Conservation (phyloP, 768 basidiomycete genomes). For the Cystofilobasidium ferigula region DNA sequence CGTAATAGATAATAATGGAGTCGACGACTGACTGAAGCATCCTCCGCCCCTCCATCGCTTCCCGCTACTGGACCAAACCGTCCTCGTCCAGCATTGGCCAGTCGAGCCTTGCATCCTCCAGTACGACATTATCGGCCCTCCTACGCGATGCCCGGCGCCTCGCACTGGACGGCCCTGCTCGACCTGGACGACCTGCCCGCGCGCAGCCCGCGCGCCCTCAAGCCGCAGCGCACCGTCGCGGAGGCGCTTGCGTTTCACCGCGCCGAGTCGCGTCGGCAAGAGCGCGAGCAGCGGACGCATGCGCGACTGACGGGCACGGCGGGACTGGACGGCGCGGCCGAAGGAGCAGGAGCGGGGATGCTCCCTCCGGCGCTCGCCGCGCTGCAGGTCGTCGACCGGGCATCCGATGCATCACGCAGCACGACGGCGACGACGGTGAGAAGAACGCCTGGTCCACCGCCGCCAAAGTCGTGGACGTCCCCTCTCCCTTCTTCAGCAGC, state of each 20-base stretch:
- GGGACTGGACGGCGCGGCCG: background rate
- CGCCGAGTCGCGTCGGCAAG: background rate
- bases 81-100: too few relatives aligned
- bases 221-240: background rate
- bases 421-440: background rate
- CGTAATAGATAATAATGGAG: too few relatives aligned
- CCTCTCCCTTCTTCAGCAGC: background rate
- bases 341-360: too few relatives aligned
- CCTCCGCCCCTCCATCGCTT: too few relatives aligned
- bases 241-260: background rate
- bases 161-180: background rate
- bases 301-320: background rate
- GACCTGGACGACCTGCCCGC: background rate
- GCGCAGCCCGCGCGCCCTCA: background rate
- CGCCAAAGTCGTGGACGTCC: background rate
- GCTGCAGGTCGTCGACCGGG: background rate
- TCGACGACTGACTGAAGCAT: too few relatives aligned
- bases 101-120: too few relatives aligned
- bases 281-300: background rate
- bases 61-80: too few relatives aligned
- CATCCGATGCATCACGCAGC: too few relatives aligned
- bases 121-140: background rate
- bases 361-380: background rate
- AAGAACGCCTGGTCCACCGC: background rate
- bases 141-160: too few relatives aligned